phyloP scores from a whole-genome alignment of 192 early-diverging fungal genomes.

The Bifiguratus adelaidae region DNA sequence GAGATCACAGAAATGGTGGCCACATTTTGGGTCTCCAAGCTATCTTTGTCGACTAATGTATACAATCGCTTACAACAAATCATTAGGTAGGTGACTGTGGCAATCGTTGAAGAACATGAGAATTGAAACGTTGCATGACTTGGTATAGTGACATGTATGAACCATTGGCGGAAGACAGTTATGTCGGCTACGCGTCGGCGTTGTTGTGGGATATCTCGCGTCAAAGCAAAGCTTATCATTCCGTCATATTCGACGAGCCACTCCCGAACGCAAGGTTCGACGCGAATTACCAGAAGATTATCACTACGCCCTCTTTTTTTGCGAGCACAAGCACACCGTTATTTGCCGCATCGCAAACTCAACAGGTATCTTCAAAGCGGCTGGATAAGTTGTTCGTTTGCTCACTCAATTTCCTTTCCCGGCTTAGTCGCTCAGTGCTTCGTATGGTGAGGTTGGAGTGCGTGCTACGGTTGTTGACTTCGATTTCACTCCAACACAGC shows the following conservation, averaged over 20 bases:
- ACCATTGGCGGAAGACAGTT: conserved; percentile 49
- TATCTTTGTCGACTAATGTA: conserved; percentile 17
- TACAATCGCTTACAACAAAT: conserved; percentile 20
- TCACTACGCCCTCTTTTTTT: conserved; percentile 60
- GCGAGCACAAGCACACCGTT: conserved; percentile 25
- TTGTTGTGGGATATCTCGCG: conserved; percentile 50
- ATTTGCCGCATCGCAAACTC: conserved; percentile 9
- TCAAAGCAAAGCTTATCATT: conserved; percentile 45
- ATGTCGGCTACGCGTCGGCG: conserved; percentile 41
- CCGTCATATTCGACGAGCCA: conserved; percentile 46
- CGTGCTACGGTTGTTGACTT: conserved; percentile 26
- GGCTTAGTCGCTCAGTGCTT: no score
- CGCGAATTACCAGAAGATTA: conserved; percentile 40
- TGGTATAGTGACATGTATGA: conserved; percentile 42
- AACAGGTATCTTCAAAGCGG: background rate
- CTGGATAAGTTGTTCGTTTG: no score
- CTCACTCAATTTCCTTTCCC: no score
- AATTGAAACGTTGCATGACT: no score
- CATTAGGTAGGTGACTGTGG: conserved; percentile 32
- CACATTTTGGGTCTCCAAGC: conserved; percentile 26
- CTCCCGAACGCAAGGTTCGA: conserved; percentile 58
- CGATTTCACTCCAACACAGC: conserved; percentile 30
- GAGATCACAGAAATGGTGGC: conserved; percentile 20
- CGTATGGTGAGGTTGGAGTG: conserved; percentile 6
- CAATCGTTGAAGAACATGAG: no score